Evolutionary conservation across 2,329 filamentous ascomycete genomes (phyloP), one percentile per base, ranked within the genome.

Genomic region (Raffaelea arxii): DNA sequence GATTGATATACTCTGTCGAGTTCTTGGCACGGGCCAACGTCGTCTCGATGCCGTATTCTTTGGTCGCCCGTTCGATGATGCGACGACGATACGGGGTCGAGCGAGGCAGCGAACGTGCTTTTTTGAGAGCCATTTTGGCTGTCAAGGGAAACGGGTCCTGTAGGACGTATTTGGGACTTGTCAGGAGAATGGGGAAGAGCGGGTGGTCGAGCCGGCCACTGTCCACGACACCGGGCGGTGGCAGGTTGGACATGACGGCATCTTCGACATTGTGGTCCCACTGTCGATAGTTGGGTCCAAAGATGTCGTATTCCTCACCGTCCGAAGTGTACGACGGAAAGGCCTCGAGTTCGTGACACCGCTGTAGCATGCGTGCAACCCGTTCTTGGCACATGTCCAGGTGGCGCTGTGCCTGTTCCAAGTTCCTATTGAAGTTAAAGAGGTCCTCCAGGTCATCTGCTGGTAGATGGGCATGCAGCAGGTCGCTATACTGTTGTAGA

Each of bases 31-130:
- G 65, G 22, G 52, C 53, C 42, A 74, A 56, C 11, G 74, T 62
- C 6, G 58, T 63, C 38, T 68, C 59, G 44, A 76, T 75, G 25
- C 62, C 63, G n/a, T 64, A 66, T 54, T 77, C 74, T 48, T 72
- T 75, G 43, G 64, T 61, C 3, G 69, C 68, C 19, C 65, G 58
- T 2, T 63, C 60, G 43, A 73, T 54, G n/a, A 57, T 60, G 39
- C 49, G 57, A 10, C 53, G 53, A 44, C 62, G 68, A 10, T 48
- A 44, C 1, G 68, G 63, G 24, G 65, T 53, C 38, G 61, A 56
- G 4, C 58, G 51, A 0, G 68, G 65, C 10, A 73, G 56, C 6
- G 56, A 56, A 18, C 63, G 53, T 2, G 69, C 68, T 16, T 57
- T 58, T 44, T 59, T 61, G 12, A 75, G 56, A 4, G 69, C 71